Evolutionary conservation across 768 basidiomycete genomes (phyloP).

Genomic region (Leccinum subgranulosum): DNA sequence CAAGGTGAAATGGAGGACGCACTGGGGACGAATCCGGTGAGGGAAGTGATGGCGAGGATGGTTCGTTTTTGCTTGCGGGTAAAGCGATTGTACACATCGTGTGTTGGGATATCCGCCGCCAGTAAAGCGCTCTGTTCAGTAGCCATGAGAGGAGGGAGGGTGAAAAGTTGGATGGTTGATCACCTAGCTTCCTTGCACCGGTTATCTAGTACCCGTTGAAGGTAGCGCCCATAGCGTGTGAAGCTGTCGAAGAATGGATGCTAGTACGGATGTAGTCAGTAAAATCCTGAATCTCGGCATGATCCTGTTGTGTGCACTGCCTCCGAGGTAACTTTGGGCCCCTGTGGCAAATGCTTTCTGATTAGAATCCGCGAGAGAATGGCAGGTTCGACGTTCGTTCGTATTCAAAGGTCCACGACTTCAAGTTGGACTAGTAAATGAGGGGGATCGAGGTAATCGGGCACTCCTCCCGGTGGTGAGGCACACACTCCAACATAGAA

Average conservation of each 20-base stretch:
- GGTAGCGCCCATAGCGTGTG: background rate
- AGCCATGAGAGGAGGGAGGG: background rate
- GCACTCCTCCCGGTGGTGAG: background rate
- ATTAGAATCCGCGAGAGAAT: background rate
- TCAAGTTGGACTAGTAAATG: background rate
- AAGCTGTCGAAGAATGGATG: background rate
- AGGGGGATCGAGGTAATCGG: background rate
- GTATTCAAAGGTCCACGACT: background rate
- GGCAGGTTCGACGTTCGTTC: background rate
- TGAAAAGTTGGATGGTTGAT: background rate
- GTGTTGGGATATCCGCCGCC: background rate
- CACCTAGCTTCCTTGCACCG: background rate
- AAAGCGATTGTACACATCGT: constrained; percentile 58
- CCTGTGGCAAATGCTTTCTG: background rate
- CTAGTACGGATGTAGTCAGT: background rate
- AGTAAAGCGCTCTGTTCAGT: background rate
- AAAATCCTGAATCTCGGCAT: background rate
- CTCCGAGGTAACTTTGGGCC: background rate
- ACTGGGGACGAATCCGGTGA: constrained; percentile 66
- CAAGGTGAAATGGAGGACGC: constrained; percentile 16
- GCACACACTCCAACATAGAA: background rate
- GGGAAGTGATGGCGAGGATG: constrained; percentile 57
- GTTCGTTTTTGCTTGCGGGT: constrained; percentile 43
- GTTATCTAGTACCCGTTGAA: background rate
- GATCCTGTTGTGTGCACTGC: background rate